Conservation (phyloP, 192 early-diverging fungal genomes). For the Backusella morwellensis region DNA sequence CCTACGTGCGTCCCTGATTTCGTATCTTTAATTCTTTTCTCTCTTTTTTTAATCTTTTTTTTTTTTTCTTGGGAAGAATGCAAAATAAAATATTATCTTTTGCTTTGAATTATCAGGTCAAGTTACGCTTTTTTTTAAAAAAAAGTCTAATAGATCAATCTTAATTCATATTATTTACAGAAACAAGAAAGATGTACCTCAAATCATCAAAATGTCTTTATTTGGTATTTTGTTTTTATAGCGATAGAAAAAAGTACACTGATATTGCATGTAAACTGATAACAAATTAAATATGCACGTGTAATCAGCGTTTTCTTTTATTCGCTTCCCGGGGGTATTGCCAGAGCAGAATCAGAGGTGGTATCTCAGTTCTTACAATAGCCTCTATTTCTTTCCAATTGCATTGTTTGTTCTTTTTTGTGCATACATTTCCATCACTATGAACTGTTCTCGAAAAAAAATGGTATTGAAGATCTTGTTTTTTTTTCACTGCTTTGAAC, state of each 20-base stretch:
- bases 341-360: too few species aligned
- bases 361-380: neutral
- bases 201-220: neutral
- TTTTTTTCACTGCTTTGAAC: neutral
- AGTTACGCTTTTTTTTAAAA: neutral
- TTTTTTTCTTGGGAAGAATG: neutral
- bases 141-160: neutral
- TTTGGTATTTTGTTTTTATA: neutral
- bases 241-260: neutral
- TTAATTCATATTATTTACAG: neutral
- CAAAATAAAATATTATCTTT: neutral
- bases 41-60: neutral
- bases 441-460: neutral
- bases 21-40: neutral
- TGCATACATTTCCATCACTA: neutral
- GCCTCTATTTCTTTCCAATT: neutral
- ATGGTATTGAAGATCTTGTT: neutral
- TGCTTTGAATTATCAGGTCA: neutral
- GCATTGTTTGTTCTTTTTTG: neutral
- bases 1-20: neutral
- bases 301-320: neutral
- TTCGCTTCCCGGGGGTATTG: neutral
- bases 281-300: slow-evolving; percentile 5
- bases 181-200: neutral
- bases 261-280: neutral